Conservation (phyloP, 2,329 filamentous ascomycete genomes). For the Macrophomina tecta region DNA sequence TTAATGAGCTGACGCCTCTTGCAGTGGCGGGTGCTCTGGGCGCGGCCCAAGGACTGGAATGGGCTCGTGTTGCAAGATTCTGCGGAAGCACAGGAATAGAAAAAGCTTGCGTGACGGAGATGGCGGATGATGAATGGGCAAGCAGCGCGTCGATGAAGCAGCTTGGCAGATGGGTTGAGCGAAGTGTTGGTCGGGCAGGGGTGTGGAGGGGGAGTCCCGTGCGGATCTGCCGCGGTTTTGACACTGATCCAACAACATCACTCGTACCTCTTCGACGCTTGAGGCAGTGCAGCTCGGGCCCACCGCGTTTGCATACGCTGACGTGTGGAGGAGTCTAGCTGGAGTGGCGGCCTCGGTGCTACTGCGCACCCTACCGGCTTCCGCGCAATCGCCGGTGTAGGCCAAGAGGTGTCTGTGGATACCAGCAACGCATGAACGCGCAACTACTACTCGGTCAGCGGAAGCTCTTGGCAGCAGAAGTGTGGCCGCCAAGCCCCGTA, state of each 20-base stretch:
- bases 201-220: conserved; percentile 17
- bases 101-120: background rate
- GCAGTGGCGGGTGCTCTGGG: background rate
- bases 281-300: conserved; percentile 13
- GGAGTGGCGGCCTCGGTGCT: background rate
- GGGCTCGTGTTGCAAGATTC: conserved; percentile 22
- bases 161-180: conserved; percentile 10
- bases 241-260: conserved; percentile 8
- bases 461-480: conserved; percentile 10
- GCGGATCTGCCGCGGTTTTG: conserved; percentile 18
- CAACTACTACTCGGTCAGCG: background rate
- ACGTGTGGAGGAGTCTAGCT: background rate
- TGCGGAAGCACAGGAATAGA: background rate
- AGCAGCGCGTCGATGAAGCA: conserved; percentile 16
- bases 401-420: conserved; percentile 7
- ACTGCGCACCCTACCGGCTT: background rate
- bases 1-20: conserved; percentile 11
- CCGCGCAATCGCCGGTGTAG: background rate
- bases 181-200: conserved; percentile 2
- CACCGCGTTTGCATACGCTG: background rate
- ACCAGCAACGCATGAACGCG: conserved; percentile 5
- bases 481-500: conserved; percentile 13
- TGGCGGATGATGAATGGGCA: conserved; percentile 3
- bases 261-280: background rate
- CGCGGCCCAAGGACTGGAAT: conserved; percentile 1